Percentiles rank a stretch among this genome's conserved stretches.
Evolutionary conservation across 768 basidiomycete genomes (phyloP).

Genomic region (Mycena chlorophos): DNA sequence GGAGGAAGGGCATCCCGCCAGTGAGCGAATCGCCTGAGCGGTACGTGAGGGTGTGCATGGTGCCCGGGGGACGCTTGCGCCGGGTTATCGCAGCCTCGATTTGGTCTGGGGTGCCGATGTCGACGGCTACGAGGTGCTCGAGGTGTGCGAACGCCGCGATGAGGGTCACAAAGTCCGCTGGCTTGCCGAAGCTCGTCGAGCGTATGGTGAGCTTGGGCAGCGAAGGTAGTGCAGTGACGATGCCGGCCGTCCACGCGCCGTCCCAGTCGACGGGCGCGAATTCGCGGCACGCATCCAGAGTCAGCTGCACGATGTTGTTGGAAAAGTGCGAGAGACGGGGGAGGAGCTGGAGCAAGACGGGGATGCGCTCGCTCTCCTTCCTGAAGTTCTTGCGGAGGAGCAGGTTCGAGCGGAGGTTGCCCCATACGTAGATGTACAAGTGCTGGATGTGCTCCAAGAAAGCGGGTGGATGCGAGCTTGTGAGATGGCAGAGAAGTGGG

Average conservation of each 20-base stretch:
- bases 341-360: slow-evolving; percentile 14
- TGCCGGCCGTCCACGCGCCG: slow-evolving; percentile 13
- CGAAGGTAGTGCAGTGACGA: slow-evolving; percentile 10
- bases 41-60: slow-evolving; percentile 6
- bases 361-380: not conserved
- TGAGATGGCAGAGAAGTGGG: too few species aligned
- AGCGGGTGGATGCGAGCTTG: too few species aligned
- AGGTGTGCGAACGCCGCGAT: slow-evolving; percentile 14
- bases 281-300: slow-evolving; percentile 13
- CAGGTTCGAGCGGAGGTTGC: too few species aligned
- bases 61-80: slow-evolving; percentile 5
- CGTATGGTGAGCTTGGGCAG: slow-evolving; percentile 4
- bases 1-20: slow-evolving; percentile 15
- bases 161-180: slow-evolving; percentile 16
- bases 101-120: slow-evolving; percentile 18
- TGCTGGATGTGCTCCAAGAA: too few species aligned
- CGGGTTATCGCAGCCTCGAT: slow-evolving; percentile 8
- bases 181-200: slow-evolving; percentile 10
- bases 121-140: slow-evolving; percentile 9
- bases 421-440: too few species aligned
- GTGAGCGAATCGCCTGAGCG: slow-evolving; percentile 8
- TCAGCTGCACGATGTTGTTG: slow-evolving; percentile 10
- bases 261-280: slow-evolving; percentile 11
- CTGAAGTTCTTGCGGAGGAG: too few species aligned
- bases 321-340: slow-evolving; percentile 16